Evolutionary conservation across 345 rosid genomes (phyloP).

Genomic region (Laguncularia racemosa): DNA sequence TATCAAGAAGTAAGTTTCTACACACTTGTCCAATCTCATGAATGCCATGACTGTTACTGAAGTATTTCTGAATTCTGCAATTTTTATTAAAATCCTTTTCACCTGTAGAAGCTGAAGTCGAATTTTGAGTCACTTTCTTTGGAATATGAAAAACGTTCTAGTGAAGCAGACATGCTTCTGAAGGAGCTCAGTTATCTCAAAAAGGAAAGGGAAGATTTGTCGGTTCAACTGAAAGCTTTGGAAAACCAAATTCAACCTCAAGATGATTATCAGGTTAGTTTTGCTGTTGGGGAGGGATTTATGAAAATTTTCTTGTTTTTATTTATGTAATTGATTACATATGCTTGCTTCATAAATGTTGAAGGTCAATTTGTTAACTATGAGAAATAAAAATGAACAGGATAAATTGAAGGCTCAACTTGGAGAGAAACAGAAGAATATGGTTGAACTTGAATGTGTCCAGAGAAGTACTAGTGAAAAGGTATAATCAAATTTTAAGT

Average conservation of each 20-base stretch:
- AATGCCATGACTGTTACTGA: neutral
- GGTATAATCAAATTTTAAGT: constrained; percentile 15
- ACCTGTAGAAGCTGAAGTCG: constrained; percentile 27
- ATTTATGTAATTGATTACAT: neutral
- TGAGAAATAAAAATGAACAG: constrained; percentile 22
- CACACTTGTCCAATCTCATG: neutral
- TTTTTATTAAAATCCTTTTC: neutral
- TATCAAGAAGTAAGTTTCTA: constrained; percentile 41
- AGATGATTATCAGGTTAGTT: constrained; percentile 34
- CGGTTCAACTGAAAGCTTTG: constrained; percentile 20
- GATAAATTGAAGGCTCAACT: constrained; percentile 20
- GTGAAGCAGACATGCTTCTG: constrained; percentile 24
- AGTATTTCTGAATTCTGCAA: neutral
- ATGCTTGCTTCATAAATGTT: constrained; percentile 10
- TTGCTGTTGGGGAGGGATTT: neutral
- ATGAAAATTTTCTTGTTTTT: neutral
- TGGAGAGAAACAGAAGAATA: constrained; percentile 19
- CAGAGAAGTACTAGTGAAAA: constrained; percentile 13
- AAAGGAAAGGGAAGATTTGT: constrained; percentile 38
- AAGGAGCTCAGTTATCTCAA: constrained; percentile 29
- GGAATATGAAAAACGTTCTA: constrained; percentile 31
- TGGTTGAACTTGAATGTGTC: constrained; percentile 13
- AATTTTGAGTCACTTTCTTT: constrained; percentile 24
- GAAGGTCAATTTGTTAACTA: constrained; percentile 15
- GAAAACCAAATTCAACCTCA: constrained; percentile 14